These are phyloP conservation scores for Linnemannia hyalina DNA, from an alignment of 192 early-diverging fungal species.

Conservation along the genomic window DNA sequence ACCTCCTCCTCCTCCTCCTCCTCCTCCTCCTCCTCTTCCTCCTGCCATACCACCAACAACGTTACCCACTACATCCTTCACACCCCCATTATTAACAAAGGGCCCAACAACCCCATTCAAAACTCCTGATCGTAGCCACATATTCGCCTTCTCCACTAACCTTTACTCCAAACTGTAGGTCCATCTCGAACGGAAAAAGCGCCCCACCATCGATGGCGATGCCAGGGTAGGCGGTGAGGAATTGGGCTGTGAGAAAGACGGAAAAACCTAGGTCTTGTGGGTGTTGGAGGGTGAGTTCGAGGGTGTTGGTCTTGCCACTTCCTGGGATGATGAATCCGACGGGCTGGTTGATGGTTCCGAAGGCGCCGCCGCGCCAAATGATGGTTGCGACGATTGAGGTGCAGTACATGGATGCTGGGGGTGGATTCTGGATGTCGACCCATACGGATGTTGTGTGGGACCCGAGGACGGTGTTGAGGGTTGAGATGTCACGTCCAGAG, in stretches of 20 bases:
- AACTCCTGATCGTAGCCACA: neutral
- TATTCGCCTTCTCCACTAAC: neutral
- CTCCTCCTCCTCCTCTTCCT: neutral
- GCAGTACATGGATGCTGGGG: neutral
- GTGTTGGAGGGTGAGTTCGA: neutral
- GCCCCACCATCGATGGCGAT: neutral
- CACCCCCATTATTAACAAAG: neutral
- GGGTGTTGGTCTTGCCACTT: neutral
- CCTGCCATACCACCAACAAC: neutral
- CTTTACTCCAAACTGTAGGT: neutral
- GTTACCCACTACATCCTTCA: neutral
- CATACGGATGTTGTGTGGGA: neutral
- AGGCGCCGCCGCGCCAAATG: neutral
- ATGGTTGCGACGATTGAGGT: neutral
- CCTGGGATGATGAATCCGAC: neutral
- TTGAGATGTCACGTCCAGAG: neutral
- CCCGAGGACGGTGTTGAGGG: neutral
- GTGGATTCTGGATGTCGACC: neutral
- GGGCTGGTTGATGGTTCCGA: neutral
- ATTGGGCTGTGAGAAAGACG: neutral
- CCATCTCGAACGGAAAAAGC: neutral
- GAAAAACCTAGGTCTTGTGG: neutral
- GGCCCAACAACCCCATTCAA: neutral
- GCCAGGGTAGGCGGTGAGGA: neutral
- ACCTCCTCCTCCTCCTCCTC: neutral